Conservation (phyloP, 495 filamentous ascomycete genomes). For the Cudoniella acicularis region DNA sequence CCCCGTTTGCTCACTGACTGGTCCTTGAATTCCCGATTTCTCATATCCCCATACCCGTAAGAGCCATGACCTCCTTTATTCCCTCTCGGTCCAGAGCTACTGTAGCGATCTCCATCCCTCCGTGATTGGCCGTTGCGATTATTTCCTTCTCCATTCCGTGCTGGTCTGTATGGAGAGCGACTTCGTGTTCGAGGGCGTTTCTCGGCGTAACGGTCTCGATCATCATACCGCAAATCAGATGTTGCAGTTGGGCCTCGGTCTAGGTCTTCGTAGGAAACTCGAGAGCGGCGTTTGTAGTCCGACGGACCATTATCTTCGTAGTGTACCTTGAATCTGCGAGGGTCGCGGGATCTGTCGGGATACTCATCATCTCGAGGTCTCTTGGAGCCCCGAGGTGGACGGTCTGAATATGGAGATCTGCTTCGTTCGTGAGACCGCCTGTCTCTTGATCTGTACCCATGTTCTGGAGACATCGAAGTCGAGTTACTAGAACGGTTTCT, state of each 20-base stretch:
- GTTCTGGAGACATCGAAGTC: slow-evolving; percentile 69
- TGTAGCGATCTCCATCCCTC: slow-evolving; percentile 28
- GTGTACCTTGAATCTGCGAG: slow-evolving; percentile 56
- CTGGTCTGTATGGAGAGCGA: slow-evolving; percentile 54
- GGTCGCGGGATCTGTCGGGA: slow-evolving; percentile 45
- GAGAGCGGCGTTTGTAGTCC: slow-evolving; percentile 43
- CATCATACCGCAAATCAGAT: slow-evolving; percentile 48
- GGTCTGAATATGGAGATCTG: slow-evolving; percentile 36
- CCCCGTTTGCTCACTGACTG: slow-evolving; percentile 68
- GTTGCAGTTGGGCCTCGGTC: slow-evolving; percentile 54
- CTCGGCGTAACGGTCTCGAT: slow-evolving; percentile 43
- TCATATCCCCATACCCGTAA: slow-evolving; percentile 23
- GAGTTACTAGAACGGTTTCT: slow-evolving; percentile 66
- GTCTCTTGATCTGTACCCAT: slow-evolving; percentile 54
- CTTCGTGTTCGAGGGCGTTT: slow-evolving; percentile 68
- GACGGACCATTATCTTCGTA: slow-evolving; percentile 48
- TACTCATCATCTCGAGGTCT: slow-evolving; percentile 65
- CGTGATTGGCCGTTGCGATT: slow-evolving; percentile 33
- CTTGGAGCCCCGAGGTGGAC: slow-evolving; percentile 58
- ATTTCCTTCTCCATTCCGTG: slow-evolving; percentile 38
- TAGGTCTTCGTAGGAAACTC: slow-evolving; percentile 59
- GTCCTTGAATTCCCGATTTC: slow-evolving; percentile 41
- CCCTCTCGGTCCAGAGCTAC: slow-evolving; percentile 24
- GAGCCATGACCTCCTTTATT: slow-evolving; percentile 17
- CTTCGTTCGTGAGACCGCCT: slow-evolving; percentile 50